Percentiles rank a stretch among this genome's conserved stretches.
phyloP scores from a whole-genome alignment of 2,329 filamentous ascomycete species.

The Onygenales sp. region DNA sequence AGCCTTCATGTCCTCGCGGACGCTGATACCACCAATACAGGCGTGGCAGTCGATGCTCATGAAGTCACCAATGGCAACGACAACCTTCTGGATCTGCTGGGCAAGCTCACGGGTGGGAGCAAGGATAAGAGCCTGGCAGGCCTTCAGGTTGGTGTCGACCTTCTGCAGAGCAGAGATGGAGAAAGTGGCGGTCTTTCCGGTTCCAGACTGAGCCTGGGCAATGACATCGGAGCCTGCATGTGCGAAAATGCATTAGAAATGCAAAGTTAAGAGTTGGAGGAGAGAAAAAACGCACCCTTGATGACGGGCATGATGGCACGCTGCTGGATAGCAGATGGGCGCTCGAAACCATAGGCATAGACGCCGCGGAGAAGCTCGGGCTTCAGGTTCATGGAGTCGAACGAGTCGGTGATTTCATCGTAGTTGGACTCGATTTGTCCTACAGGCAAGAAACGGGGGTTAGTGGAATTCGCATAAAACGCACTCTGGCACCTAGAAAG shows the following conservation, averaged over 20 bases:
- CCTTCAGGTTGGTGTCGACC: slow-evolving; percentile 89
- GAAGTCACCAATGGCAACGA: slow-evolving; percentile 97
- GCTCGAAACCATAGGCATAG: slow-evolving; percentile 99
- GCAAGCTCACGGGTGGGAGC: slow-evolving; percentile 97
- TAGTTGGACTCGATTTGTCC: slow-evolving; percentile 99
- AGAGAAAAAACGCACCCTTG: slow-evolving; percentile 61
- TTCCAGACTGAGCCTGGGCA: slow-evolving; percentile 98
- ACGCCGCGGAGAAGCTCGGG: slow-evolving; percentile 95
- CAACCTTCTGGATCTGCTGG: slow-evolving; percentile 99
- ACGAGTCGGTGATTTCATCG: slow-evolving; percentile 98
- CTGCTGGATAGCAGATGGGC: slow-evolving; percentile 98
- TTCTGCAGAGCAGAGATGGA: slow-evolving; percentile 98
- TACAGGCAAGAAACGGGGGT: slow-evolving; percentile 31
- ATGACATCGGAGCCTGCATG: slow-evolving; percentile 87
- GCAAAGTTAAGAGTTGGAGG: slow-evolving; percentile 11
- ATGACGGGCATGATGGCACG: slow-evolving; percentile 99
- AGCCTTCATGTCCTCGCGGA: slow-evolving; percentile 97
- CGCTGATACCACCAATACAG: slow-evolving; percentile 96
- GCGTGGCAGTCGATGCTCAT: slow-evolving; percentile 99
- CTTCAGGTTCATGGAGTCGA: slow-evolving; percentile 97
- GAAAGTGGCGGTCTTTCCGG: slow-evolving; percentile 99
- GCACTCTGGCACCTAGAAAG: background rate
- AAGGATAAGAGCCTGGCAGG: slow-evolving; percentile 95
- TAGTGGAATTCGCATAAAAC: background rate
- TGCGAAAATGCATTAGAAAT: slow-evolving; percentile 7